Base-by-base conservation (phyloP, 2,329 filamentous ascomycete species). In the Rosellinia necatrix region DNA sequence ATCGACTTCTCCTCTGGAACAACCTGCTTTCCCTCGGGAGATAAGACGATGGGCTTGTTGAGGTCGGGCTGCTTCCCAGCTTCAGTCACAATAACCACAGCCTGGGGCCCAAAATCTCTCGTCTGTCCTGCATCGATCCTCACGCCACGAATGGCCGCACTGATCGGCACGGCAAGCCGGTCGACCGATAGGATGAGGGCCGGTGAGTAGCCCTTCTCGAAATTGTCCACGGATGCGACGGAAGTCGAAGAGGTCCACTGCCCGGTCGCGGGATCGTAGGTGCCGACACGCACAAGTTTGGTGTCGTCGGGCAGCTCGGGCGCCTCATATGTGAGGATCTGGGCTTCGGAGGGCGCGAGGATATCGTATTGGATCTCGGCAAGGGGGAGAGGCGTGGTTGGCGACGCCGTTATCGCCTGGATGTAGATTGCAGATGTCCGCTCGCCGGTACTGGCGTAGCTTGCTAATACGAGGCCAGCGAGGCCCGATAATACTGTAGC, bases 1-100 rank as follows among this genome's bases (percentile, higher is more conserved):
- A 89, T 78, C 1, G 81, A 78, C 79, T 87, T 89, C 74, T 88
- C 84, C 67, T 80, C 78, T 59, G 77, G 76, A 52, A 74, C 79
- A 37, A 80, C 79, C 70, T 82, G 77, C 74, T 78, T 84, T 13
- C 86, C 86, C 61, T 86, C 81, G 0, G 82, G 76, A 41, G 75
- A 80, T 60, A 89, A 71, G 43, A 87, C 81, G 32, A 89, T 77
- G 2, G 86, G 85, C 72, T 81, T 83, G 65, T 87, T 88, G 65
- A 89, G 72, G 62, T 79, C 78, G 2, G 84, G 84, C 68, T 81
- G 77, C 69, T 78, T 79, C 1, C 84, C 86, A 53, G 70, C 72
- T 41, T 66, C 71, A 37, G 78, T 74, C 21, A 75, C 71, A 40
- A 80, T 66, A 43, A 88, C 72, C 49, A 78, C 70, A 6, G 81